These are phyloP conservation scores for Clavispora phyllophila DNA, from an alignment of 805 yeast species.

Conservation along the genomic window DNA sequence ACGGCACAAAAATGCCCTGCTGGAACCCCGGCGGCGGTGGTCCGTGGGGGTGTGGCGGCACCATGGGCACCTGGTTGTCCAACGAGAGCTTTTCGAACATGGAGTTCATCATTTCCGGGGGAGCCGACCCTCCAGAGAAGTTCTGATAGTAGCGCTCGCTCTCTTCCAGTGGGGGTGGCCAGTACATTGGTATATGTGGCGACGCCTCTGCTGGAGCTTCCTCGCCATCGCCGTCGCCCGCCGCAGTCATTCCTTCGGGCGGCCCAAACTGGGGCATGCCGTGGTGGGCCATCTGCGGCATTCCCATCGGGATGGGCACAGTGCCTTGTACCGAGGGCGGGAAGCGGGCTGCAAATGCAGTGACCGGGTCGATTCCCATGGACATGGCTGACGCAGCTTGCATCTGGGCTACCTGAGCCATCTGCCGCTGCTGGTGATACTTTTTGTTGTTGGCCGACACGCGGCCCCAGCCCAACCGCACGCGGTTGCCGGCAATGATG, in stretches of 20 bases:
- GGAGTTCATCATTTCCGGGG: background rate
- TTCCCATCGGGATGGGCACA: conserved; percentile 8
- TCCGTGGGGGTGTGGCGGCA: background rate
- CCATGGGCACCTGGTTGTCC: background rate
- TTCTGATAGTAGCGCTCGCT: background rate
- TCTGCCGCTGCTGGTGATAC: conserved; percentile 26
- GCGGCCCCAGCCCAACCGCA: conserved; percentile 87
- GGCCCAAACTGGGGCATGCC: conserved; percentile 3
- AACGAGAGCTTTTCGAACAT: conserved; percentile 2
- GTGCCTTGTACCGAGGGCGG: conserved; percentile 1
- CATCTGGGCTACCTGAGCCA: conserved; percentile 31
- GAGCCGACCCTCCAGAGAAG: background rate
- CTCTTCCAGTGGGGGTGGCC: background rate
- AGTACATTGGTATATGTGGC: background rate
- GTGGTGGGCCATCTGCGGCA: conserved; percentile 5
- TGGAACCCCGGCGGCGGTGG: background rate
- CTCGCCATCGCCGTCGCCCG: background rate
- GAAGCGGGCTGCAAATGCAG: conserved; percentile 24
- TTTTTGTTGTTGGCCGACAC: conserved; percentile 29
- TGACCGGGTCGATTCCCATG: conserved; percentile 36
- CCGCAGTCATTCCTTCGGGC: background rate
- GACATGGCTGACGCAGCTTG: conserved; percentile 35
- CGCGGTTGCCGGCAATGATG: conserved; percentile 77
- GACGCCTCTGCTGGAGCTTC: background rate
- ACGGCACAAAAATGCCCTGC: conserved; percentile 2